Conservation (phyloP, 2,329 filamentous ascomycete species). For the Aspergillus sp. region DNA sequence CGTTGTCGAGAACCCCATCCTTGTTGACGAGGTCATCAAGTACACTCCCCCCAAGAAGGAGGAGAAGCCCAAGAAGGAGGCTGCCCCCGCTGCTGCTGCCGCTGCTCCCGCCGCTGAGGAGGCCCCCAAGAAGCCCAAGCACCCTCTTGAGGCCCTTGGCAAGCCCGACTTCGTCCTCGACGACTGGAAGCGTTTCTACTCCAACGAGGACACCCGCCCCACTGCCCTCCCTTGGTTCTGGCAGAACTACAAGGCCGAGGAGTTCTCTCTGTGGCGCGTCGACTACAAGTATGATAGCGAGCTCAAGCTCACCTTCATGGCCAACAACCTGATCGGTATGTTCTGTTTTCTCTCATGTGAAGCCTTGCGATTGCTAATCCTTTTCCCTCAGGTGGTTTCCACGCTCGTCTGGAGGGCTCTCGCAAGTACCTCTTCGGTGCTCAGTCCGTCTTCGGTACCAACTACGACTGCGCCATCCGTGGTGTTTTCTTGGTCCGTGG, state of each 20-base stretch:
- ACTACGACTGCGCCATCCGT: slow-evolving; percentile 86
- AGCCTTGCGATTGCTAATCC: slow-evolving; percentile 15
- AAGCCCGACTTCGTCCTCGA: slow-evolving; percentile 81
- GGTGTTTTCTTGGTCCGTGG: slow-evolving; percentile 95
- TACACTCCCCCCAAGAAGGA: slow-evolving; percentile 73
- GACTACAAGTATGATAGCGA: slow-evolving; percentile 99
- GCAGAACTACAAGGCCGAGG: slow-evolving; percentile 89
- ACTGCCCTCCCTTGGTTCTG: slow-evolving; percentile 96
- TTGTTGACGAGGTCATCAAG: slow-evolving; percentile 79
- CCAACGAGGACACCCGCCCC: slow-evolving; percentile 83
- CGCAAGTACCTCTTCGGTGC: slow-evolving; percentile 98
- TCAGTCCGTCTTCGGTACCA: slow-evolving; percentile 82
- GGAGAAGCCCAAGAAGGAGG: slow-evolving; percentile 68
- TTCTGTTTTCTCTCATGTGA: background rate
- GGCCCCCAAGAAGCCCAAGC: slow-evolving; percentile 83
- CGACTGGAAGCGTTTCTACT: slow-evolving; percentile 99
- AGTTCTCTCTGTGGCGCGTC: slow-evolving; percentile 93
- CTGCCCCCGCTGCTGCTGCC: slow-evolving; percentile 59
- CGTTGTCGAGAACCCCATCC: slow-evolving; percentile 70
- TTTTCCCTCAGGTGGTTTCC: slow-evolving; percentile 70
- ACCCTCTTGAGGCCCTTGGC: slow-evolving; percentile 83
- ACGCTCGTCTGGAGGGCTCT: slow-evolving; percentile 91
- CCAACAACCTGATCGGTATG: slow-evolving; percentile 87
- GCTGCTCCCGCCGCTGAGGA: slow-evolving; percentile 51
- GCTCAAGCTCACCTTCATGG: slow-evolving; percentile 98